These are phyloP conservation scores for Aegilops bicornis DNA, from an alignment of 176 grass and related monocot genomes.

Conservation along the genomic window DNA sequence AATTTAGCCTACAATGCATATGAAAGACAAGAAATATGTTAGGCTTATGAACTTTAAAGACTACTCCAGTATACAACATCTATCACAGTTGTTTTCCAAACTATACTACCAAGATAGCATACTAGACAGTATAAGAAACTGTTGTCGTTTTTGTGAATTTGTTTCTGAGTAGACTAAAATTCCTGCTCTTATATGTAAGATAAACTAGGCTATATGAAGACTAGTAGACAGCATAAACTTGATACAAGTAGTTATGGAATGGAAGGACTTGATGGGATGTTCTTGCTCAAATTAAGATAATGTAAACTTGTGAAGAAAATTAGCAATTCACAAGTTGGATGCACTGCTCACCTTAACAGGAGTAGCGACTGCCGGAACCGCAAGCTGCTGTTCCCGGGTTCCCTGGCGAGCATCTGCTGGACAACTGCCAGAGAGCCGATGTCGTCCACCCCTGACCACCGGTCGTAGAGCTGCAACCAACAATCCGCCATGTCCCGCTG, in stretches of 20 bases:
- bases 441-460: conserved; percentile 94
- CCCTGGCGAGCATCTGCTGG: conserved; percentile 87
- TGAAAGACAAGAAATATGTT: neutral
- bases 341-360: conserved; percentile 83
- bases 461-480: conserved; percentile 95
- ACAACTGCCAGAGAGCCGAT: conserved; percentile 88
- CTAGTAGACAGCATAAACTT: neutral
- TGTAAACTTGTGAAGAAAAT: neutral
- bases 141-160: neutral
- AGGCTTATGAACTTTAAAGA: neutral
- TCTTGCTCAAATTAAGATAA: neutral
- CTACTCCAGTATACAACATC: too few relatives aligned
- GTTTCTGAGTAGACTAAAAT: neutral
- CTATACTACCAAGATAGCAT: too few relatives aligned
- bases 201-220: neutral
- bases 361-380: conserved; percentile 91
- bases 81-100: too few relatives aligned
- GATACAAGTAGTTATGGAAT: neutral
- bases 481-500: conserved; percentile 96
- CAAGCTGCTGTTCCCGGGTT: conserved; percentile 87
- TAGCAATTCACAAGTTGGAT: neutral
- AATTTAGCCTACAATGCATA: conserved; percentile 64
- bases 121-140: neutral
- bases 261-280: neutral
- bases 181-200: neutral